Conservation (phyloP, 139 green algal genomes). For the Haematococcus sp. region DNA sequence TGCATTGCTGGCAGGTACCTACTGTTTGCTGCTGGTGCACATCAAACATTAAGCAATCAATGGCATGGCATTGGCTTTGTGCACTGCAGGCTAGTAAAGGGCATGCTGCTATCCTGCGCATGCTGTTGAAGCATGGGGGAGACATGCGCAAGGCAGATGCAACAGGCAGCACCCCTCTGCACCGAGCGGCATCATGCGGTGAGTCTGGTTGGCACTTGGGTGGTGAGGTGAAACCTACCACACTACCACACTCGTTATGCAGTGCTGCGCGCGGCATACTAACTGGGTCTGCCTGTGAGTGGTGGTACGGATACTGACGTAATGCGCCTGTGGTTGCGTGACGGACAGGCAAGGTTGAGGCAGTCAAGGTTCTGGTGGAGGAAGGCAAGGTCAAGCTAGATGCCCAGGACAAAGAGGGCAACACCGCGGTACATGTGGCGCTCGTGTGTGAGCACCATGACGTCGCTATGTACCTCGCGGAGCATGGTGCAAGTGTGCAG, state of each 20-base stretch:
- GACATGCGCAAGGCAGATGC: conserved; percentile 37
- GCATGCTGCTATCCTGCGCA: conserved; percentile 20
- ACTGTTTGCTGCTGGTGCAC: background rate
- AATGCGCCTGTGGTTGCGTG: background rate
- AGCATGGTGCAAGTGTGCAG: conserved; percentile 37
- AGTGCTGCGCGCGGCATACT: too few species aligned
- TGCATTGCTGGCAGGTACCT: background rate
- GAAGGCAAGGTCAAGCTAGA: conserved; percentile 39
- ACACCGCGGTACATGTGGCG: conserved; percentile 58
- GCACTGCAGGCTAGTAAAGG: conserved; percentile 58
- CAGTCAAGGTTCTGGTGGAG: conserved; percentile 48
- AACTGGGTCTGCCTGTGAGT: too few species aligned
- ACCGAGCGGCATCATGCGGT: conserved; percentile 39
- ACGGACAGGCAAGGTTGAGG: conserved; percentile 16
- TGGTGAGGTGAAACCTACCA: background rate
- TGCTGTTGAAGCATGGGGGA: conserved; percentile 37
- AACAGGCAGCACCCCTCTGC: conserved; percentile 55
- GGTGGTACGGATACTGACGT: background rate
- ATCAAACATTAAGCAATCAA: too few species aligned
- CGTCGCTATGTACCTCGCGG: conserved; percentile 41
- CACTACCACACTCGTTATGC: background rate
- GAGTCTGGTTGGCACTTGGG: background rate
- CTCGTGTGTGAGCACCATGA: conserved; percentile 32
- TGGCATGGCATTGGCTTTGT: too few species aligned
- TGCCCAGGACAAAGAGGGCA: conserved; percentile 32